These are phyloP conservation scores for Erythrobasidium yunnanense DNA, from an alignment of 768 basidiomycete species.

Conservation along the genomic window DNA sequence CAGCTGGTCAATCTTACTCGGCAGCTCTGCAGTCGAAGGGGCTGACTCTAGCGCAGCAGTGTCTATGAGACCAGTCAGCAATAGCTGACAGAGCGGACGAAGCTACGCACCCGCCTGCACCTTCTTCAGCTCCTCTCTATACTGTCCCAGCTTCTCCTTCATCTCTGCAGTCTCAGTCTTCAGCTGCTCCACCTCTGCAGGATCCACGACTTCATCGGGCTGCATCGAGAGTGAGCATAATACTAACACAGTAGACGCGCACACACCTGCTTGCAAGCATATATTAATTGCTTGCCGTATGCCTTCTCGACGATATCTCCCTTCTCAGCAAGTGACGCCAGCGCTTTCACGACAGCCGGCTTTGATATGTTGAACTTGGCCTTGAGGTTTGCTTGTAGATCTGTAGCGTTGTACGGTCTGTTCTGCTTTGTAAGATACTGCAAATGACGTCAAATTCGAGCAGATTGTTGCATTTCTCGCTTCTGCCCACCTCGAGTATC, in stretches of 20 bases:
- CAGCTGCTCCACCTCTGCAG: constrained; percentile 4
- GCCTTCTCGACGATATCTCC: constrained; percentile 13
- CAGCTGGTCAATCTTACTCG: constrained; percentile 4
- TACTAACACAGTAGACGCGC: neutral
- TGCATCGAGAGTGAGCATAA: neutral
- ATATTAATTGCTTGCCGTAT: constrained; percentile 23
- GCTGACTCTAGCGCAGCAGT: constrained; percentile 7
- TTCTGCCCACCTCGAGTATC: constrained; percentile 6
- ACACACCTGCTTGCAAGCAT: constrained; percentile 1
- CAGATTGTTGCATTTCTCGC: neutral
- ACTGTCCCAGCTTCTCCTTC: neutral
- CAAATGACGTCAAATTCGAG: neutral
- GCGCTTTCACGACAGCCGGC: constrained; percentile 12
- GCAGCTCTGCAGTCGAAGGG: constrained; percentile 13
- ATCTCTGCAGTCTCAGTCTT: neutral
- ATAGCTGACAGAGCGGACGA: neutral
- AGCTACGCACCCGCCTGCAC: neutral
- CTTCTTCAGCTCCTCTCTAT: constrained; percentile 4
- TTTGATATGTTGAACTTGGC: constrained; percentile 15
- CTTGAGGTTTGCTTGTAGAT: constrained; percentile 25
- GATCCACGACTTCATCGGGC: constrained; percentile 2
- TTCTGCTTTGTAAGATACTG: constrained; percentile 27
- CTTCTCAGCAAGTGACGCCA: constrained; percentile 12
- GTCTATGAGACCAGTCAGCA: neutral
- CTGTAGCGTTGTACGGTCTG: constrained; percentile 24